Percentiles rank a stretch among this genome's conserved stretches.
These are phyloP conservation scores for Globisporangium sylvaticum DNA, from an alignment of 352 stramenopile species.

Conservation along the genomic window DNA sequence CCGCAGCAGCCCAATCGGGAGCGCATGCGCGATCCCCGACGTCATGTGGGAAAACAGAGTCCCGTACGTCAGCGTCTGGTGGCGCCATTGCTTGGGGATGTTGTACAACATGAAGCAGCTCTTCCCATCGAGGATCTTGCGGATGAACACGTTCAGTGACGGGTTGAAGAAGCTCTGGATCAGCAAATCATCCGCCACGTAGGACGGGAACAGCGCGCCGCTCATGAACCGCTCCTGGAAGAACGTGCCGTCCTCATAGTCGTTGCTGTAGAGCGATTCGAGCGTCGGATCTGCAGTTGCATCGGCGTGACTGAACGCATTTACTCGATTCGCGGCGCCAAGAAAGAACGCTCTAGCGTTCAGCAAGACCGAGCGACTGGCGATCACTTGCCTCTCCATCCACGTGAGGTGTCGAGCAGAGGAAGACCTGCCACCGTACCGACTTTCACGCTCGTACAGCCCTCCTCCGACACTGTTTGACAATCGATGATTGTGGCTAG, in stretches of 20 bases:
- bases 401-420: constrained; percentile 36
- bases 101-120: constrained; percentile 86
- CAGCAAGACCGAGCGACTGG: constrained; percentile 5
- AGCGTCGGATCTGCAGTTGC: background rate
- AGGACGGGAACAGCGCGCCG: constrained; percentile 74
- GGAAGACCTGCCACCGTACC: constrained; percentile 24
- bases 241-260: constrained; percentile 71
- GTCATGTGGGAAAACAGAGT: constrained; percentile 81
- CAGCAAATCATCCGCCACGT: constrained; percentile 73
- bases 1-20: constrained; percentile 77
- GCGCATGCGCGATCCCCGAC: constrained; percentile 51
- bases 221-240: constrained; percentile 87
- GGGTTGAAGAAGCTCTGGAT: constrained; percentile 88
- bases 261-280: constrained; percentile 7
- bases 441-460: constrained; percentile 2
- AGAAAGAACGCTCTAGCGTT: constrained; percentile 56
- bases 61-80: constrained; percentile 48
- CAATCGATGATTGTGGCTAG: background rate
- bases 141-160: constrained; percentile 81
- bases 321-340: constrained; percentile 49
- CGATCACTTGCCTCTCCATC: constrained; percentile 29
- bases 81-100: constrained; percentile 52
- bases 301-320: constrained; percentile 22
- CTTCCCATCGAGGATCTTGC: constrained; percentile 78
- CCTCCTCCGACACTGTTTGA: background rate